Evolutionary conservation across 2,329 filamentous ascomycete genomes (phyloP), one percentile per base, ranked within the genome.

Genomic region (Colletotrichum musae): DNA sequence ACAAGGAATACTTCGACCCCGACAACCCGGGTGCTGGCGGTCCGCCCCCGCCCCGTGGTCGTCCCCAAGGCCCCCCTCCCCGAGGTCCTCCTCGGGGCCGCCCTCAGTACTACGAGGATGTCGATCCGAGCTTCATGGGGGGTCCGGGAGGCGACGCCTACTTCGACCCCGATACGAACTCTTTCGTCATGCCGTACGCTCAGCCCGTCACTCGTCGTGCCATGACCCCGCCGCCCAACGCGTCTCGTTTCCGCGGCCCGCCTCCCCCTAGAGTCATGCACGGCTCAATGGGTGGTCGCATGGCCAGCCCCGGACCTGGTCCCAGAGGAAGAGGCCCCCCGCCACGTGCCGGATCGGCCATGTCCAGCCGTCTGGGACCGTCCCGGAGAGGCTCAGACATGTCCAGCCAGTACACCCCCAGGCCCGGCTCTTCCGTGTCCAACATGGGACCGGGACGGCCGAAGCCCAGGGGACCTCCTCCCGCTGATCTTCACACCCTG

Each of bases 1-100:
- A 99, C 85, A 98, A 98, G 84, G 96, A 99, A 79, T 99, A 99
- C 83, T 99, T 99, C 75, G 96, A 98, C 73, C 66, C 66, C 32
- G 95, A 98, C 50, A 70, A 70, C 89, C 86, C 68, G 93, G 90
- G 58, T 21, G 62, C 43, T 4, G 53, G 56, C 52, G 62, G 57
- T 32, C 47, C 50, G 21, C 57, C 50, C 53, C 51, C 50, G 53
- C 68, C 69, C 26, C 58, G 57, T 45, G 58, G 16, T 53, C 64
- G 52, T 52, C 66, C 66, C 24, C 43, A 51, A 21, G 66, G 54
- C 32, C 54, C 61, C 54, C 54, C 54, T 18, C 54, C 32, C 28
- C 47, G 60, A 15, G 65, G 50, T 36, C 52, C 58, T 50, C 63
- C 57, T 36, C 70, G 72, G 36, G 76, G 74, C 43, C 73, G 66